Percentiles rank a stretch among this genome's conserved stretches.
These are phyloP conservation scores for Salix koriyanagi DNA, from an alignment of 345 rosid species.

Conservation along the genomic window DNA sequence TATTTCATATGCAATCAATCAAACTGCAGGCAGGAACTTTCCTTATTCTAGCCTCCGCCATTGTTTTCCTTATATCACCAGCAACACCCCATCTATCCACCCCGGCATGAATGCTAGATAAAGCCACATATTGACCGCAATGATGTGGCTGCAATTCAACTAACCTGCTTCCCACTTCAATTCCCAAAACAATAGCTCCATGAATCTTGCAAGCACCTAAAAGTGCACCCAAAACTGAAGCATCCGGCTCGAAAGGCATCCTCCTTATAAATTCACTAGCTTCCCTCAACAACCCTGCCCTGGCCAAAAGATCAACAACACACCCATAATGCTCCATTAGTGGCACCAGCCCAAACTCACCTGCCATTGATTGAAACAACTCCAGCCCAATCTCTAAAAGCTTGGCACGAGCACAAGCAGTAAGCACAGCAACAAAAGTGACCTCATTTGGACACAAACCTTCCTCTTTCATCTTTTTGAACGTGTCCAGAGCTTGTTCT, in stretches of 20 bases:
- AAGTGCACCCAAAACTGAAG: too few species aligned
- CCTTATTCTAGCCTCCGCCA: too few species aligned
- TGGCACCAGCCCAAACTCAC: constrained; percentile 42
- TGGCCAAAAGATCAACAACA: too few species aligned
- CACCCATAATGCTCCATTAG: constrained; percentile 17
- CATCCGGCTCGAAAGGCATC: too few species aligned
- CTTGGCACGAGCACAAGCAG: constrained; percentile 59
- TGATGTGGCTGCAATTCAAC: constrained; percentile 46
- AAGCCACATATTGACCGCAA: constrained; percentile 46
- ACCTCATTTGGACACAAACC: constrained; percentile 50
- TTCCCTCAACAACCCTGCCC: too few species aligned
- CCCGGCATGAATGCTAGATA: constrained; percentile 51
- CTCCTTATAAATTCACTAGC: too few species aligned
- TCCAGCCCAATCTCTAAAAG: constrained; percentile 45
- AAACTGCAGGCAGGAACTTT: too few species aligned
- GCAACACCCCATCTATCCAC: constrained; percentile 50
- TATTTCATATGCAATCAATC: too few species aligned
- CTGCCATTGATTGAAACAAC: constrained; percentile 37
- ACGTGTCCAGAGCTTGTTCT: constrained; percentile 47
- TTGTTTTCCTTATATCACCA: constrained; percentile 39
- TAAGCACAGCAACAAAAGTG: constrained; percentile 58
- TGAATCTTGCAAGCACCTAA: too few species aligned
- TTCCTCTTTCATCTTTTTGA: constrained; percentile 45
- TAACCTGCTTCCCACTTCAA: constrained; percentile 41
- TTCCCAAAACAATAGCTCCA: too few species aligned